Percentiles rank a stretch among this genome's conserved stretches.
Conservation (phyloP, 2,329 filamentous ascomycete genomes). For the Xylariaceae sp. region DNA sequence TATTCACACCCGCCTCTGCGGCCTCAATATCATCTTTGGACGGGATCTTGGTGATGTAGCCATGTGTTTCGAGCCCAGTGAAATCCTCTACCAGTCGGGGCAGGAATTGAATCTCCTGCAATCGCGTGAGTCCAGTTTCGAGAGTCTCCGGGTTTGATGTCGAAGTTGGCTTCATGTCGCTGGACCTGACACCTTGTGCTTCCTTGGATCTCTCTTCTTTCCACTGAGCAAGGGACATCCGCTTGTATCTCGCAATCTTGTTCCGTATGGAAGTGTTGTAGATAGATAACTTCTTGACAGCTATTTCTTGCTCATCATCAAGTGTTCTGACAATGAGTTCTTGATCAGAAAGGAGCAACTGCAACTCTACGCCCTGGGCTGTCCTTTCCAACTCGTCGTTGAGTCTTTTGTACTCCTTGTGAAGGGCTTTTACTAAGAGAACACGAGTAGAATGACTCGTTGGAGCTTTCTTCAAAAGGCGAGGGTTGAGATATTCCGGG, state of each 20-base stretch:
- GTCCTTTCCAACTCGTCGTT: conserved; percentile 59
- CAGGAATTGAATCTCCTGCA: conserved; percentile 66
- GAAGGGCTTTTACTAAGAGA: conserved; percentile 58
- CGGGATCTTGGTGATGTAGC: conserved; percentile 71
- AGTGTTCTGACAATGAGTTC: conserved; percentile 64
- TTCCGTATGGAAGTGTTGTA: conserved; percentile 85
- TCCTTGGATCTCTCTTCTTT: conserved; percentile 49
- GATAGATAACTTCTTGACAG: conserved; percentile 61
- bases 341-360: conserved; percentile 59
- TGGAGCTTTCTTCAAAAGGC: conserved; percentile 56
- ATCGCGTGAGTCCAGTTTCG: conserved; percentile 62
- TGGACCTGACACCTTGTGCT: conserved; percentile 33
- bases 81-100: conserved; percentile 61
- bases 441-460: conserved; percentile 54
- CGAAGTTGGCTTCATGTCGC: conserved; percentile 34
- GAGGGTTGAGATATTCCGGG: conserved; percentile 61
- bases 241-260: conserved; percentile 69
- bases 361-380: conserved; percentile 44
- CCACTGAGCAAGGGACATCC: conserved; percentile 71
- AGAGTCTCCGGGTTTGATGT: conserved; percentile 47
- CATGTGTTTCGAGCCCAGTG: conserved; percentile 58
- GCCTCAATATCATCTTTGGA: conserved; percentile 60
- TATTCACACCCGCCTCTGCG: conserved; percentile 60
- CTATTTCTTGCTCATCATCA: conserved; percentile 74
- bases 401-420: conserved; percentile 62